Conservation (phyloP, 371 early-diverging fungal species). For the Mortierella sp. region DNA sequence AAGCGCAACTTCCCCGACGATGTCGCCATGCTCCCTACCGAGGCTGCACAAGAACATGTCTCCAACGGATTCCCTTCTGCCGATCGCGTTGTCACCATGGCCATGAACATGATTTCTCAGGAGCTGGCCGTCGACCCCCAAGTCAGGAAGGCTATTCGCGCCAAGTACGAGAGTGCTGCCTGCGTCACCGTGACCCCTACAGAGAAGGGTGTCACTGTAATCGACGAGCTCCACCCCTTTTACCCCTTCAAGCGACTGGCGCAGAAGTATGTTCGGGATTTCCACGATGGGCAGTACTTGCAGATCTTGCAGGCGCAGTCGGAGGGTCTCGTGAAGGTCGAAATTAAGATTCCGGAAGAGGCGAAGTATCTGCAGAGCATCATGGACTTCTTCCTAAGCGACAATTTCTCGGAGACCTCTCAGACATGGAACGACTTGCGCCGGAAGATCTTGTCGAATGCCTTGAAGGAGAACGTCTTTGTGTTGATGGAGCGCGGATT, state of each 20-base stretch:
- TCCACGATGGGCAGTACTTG: constrained; percentile 82
- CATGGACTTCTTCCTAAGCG: constrained; percentile 73
- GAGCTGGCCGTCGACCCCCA: constrained; percentile 88
- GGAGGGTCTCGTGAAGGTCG: constrained; percentile 79
- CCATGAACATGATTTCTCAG: constrained; percentile 78
- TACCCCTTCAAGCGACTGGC: constrained; percentile 89
- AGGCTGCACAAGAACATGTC: constrained; percentile 73
- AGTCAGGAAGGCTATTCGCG: constrained; percentile 85
- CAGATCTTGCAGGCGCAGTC: constrained; percentile 83
- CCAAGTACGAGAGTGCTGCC: constrained; percentile 77
- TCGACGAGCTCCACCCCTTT: constrained; percentile 86
- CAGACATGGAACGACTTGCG: constrained; percentile 88
- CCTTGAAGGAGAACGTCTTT: constrained; percentile 75
- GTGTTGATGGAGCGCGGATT: constrained; percentile 83
- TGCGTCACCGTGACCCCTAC: constrained; percentile 87
- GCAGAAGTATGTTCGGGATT: constrained; percentile 81
- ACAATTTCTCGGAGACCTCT: constrained; percentile 70
- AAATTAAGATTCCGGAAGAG: constrained; percentile 75
- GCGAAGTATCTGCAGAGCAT: constrained; percentile 69
- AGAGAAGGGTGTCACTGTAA: constrained; percentile 79
- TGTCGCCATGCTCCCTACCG: constrained; percentile 64
- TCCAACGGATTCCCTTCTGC: constrained; percentile 66
- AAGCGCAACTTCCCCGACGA: constrained; percentile 74
- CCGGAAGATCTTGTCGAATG: constrained; percentile 70
- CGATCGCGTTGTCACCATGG: constrained; percentile 74